Conservation (phyloP, 768 basidiomycete species). For the Phanerodontia chrysosporium region DNA sequence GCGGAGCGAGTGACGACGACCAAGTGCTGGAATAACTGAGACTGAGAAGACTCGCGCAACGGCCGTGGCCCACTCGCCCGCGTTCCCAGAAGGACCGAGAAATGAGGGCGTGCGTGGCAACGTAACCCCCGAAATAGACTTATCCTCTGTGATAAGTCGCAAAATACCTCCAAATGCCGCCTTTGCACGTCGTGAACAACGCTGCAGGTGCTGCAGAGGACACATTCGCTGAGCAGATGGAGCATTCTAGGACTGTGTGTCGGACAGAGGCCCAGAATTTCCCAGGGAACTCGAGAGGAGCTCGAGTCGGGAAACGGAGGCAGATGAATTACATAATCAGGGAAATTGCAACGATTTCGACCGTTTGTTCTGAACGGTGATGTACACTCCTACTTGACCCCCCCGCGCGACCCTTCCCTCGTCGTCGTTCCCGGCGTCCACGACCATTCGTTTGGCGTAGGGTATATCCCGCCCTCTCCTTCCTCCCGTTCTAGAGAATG, state of each 20-base stretch:
- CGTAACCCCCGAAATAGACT: not conserved
- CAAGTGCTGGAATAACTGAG: too few relatives aligned
- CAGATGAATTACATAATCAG: conserved; percentile 4
- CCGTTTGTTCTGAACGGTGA: conserved; percentile 13
- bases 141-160: not conserved
- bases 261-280: too few relatives aligned
- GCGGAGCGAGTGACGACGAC: not conserved
- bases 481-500: conserved; percentile 28
- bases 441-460: conserved; percentile 24
- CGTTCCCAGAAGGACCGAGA: too few relatives aligned
- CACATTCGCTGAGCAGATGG: too few relatives aligned
- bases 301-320: not conserved
- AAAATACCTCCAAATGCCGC: too few relatives aligned
- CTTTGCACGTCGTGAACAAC: too few relatives aligned
- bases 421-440: conserved; percentile 25
- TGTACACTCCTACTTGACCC: conserved; percentile 16
- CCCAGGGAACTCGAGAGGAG: not conserved
- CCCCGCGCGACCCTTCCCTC: conserved; percentile 16
- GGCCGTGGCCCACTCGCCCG: too few relatives aligned
- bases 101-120: too few relatives aligned
- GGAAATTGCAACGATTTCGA: not conserved
- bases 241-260: too few relatives aligned
- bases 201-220: too few relatives aligned
- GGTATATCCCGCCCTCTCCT: conserved; percentile 18
- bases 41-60: too few relatives aligned